These are phyloP conservation scores for Gossypium turneri DNA, from an alignment of 345 rosid genomes.

Conservation along the genomic window DNA sequence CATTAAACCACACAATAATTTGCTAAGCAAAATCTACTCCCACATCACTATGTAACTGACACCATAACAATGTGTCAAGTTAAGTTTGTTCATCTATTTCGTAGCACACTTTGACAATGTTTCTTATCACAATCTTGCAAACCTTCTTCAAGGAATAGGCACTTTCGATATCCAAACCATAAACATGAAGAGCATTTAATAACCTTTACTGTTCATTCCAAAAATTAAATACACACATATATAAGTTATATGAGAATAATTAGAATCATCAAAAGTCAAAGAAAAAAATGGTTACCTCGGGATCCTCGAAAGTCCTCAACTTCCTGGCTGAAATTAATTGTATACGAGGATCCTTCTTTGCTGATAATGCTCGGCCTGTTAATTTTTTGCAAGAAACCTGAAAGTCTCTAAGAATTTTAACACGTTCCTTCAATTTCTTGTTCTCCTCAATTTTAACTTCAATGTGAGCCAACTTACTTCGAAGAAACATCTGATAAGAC, in stretches of 20 bases:
- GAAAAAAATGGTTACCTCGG: constrained; percentile 44
- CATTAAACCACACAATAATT: not conserved
- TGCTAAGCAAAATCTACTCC: not conserved
- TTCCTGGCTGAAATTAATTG: constrained; percentile 57
- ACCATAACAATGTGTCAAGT: not conserved
- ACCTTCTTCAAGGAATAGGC: not conserved
- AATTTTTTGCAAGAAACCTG: constrained; percentile 63
- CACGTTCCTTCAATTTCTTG: constrained; percentile 65
- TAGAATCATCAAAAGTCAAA: not conserved
- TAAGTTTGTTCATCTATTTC: not conserved
- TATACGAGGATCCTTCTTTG: constrained; percentile 69
- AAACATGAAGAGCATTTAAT: not conserved
- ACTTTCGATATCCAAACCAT: not conserved
- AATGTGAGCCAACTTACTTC: constrained; percentile 59
- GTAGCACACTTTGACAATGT: not conserved
- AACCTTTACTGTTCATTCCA: not conserved
- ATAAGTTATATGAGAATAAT: not conserved
- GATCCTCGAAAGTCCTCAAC: constrained; percentile 30
- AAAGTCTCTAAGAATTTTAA: constrained; percentile 63
- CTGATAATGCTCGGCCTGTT: constrained; percentile 60
- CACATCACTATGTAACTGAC: not conserved
- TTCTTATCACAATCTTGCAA: not conserved
- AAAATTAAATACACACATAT: not conserved
- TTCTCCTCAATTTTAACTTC: constrained; percentile 83
- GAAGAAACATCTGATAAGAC: constrained; percentile 64